Evolutionary conservation across 2,329 filamentous ascomycete genomes (phyloP), one percentile per base, ranked within the genome.

Genomic region (Hawksworthiomyces lignivorus): DNA sequence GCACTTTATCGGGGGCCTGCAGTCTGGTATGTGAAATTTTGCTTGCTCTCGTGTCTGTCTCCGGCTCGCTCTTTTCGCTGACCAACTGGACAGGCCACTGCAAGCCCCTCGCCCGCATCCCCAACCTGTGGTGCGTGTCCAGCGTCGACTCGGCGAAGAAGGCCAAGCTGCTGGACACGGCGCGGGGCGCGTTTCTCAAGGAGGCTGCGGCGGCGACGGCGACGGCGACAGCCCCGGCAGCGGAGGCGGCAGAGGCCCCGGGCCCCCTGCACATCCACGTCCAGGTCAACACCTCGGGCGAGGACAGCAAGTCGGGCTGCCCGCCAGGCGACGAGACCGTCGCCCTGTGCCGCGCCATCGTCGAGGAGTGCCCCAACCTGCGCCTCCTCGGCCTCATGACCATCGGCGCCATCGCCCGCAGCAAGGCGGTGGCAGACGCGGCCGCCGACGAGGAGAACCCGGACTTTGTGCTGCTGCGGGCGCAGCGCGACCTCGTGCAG

Each of bases 1-100:
- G 92, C 92, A 98, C 63, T 96, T 97, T 62, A 98, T 97, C 59
- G 92, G 92, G 29, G 87, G 85, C 0, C 67, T 98, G 29, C 92
- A 98, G 64, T 89, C 85, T 12, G 69, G 75, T 77, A 60, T 48
- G 64, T 54, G 22, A n/a, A n/a, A n/a, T 40, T 17, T 26, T 17
- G 14, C 12, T 19, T 28, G 10, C 32, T 4, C 17, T 36, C 32
- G n/a, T 43, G 36, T 36, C 7, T 36, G n/a, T n/a, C n/a, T n/a
- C n/a, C n/a, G n/a, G n/a, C n/a, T 30, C 10, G 12, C 27, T 19
- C n/a, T 7, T 9, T 12, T 10, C 22, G 38, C 30, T 21, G 36
- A 14, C 11, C 35, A 35, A 22, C 11, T 11, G 19, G 26, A 17
- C 40, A 80, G 94, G 89, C 53, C 95, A 97, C 68, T 95, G 88